Percentiles rank a stretch among this genome's conserved stretches.
Conservation (phyloP, 345 rosid genomes). For the Eucalyptus viminalis region DNA sequence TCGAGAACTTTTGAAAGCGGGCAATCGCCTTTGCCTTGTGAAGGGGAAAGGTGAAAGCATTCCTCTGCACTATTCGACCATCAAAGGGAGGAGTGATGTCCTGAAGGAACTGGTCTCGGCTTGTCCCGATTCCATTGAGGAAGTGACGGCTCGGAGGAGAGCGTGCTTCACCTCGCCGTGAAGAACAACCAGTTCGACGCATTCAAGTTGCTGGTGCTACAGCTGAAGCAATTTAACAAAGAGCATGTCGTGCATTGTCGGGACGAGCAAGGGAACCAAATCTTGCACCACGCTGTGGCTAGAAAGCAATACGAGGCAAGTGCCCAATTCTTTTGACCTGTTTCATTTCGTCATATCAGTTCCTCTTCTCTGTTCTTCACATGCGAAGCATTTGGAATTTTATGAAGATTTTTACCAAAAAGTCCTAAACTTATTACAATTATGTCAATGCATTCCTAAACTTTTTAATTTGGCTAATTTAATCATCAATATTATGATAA, state of each 20-base stretch:
- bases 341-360: neutral
- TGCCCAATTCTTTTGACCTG: neutral
- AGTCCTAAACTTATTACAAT: neutral
- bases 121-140: conserved; percentile 5
- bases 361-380: neutral
- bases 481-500: too few species aligned
- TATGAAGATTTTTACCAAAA: neutral
- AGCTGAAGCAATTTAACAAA: conserved; percentile 3
- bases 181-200: conserved; percentile 16
- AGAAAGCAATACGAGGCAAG: conserved; percentile 21
- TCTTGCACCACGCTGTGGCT: conserved; percentile 15
- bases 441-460: neutral
- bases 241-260: conserved; percentile 7
- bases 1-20: conserved; percentile 9
- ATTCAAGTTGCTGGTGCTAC: conserved; percentile 4
- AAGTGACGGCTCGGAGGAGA: conserved; percentile 15
- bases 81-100: conserved; percentile 13
- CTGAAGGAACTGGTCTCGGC: conserved; percentile 12
- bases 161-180: conserved; percentile 22
- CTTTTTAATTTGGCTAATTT: too few species aligned
- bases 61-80: conserved; percentile 25
- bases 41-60: conserved; percentile 27
- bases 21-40: conserved; percentile 9
- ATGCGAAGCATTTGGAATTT: neutral
- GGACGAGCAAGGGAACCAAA: conserved; percentile 13